Evolutionary conservation across 805 yeast species (phyloP).

Genomic region (Debaryomyces prosopidis): DNA sequence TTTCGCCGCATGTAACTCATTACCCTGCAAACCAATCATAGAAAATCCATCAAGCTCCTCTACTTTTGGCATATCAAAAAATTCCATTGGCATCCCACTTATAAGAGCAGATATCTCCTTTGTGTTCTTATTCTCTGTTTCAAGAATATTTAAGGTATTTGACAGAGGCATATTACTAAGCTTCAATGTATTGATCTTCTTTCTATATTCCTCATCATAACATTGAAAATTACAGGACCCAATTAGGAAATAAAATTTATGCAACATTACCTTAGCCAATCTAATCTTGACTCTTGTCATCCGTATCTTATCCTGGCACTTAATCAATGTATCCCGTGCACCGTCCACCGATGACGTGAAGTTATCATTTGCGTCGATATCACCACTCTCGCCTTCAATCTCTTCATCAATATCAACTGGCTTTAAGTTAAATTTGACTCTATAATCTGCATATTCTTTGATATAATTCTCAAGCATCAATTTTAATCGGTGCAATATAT

Average conservation of each 20-base stretch:
- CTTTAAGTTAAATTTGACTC: constrained; percentile 9
- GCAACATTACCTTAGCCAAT: constrained; percentile 60
- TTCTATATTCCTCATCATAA: constrained; percentile 34
- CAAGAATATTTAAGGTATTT: constrained; percentile 5
- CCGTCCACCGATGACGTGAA: constrained; percentile 2
- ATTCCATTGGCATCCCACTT: constrained; percentile 12
- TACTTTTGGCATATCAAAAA: constrained; percentile 5
- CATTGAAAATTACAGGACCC: constrained; percentile 71
- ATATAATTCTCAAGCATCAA: constrained; percentile 15
- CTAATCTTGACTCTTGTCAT: constrained; percentile 35
- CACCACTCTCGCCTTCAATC: constrained; percentile 17
- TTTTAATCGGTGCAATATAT: constrained; percentile 23
- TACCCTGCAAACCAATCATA: background rate
- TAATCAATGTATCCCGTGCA: constrained; percentile 7
- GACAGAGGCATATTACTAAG: constrained; percentile 5
- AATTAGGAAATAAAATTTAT: constrained; percentile 73
- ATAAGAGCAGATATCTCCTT: constrained; percentile 25
- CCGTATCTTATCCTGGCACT: constrained; percentile 25
- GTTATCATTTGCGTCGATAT: constrained; percentile 6
- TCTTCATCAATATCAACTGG: constrained; percentile 13
- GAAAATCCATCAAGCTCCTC: background rate
- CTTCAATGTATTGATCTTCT: constrained; percentile 18
- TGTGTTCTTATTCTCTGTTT: constrained; percentile 7
- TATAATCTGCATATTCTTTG: constrained; percentile 23
- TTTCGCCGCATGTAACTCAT: constrained; percentile 6